These are phyloP conservation scores for Eucalyptus victrix DNA, from an alignment of 345 rosid genomes.

Conservation along the genomic window DNA sequence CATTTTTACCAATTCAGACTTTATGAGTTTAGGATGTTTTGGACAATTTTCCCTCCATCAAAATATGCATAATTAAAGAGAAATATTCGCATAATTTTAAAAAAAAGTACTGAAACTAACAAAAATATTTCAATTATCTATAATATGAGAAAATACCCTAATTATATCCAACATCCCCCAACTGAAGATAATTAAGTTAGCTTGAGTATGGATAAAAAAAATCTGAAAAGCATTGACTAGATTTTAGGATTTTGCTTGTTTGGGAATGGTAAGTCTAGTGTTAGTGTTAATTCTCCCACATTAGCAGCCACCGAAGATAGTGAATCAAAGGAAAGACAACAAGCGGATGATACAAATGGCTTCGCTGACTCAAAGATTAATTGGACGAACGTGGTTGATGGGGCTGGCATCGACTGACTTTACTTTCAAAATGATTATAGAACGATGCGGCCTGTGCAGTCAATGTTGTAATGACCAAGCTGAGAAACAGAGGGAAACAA, in stretches of 20 bases:
- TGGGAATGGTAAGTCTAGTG: background rate
- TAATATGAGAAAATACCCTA: background rate
- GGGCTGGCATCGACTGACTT: background rate
- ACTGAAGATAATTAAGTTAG: background rate
- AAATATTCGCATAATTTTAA: too few species aligned
- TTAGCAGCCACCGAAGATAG: background rate
- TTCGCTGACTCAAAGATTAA: too few species aligned
- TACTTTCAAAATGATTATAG: background rate
- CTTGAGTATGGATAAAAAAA: background rate
- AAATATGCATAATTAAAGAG: too few species aligned
- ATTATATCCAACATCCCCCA: background rate
- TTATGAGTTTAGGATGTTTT: too few species aligned
- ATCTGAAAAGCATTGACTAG: too few species aligned
- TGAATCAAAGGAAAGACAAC: background rate
- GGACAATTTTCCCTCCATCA: background rate
- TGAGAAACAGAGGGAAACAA: background rate
- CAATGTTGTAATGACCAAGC: background rate
- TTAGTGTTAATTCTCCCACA: too few species aligned
- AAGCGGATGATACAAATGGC: background rate
- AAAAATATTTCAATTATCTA: background rate
- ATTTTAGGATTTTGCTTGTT: background rate
- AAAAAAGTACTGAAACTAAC: too few species aligned
- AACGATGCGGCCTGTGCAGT: background rate
- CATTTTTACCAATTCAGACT: fast-evolving
- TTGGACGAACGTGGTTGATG: background rate